Base-by-base conservation (phyloP, 768 basidiomycete species). In the Gloeophyllum trabeum region DNA sequence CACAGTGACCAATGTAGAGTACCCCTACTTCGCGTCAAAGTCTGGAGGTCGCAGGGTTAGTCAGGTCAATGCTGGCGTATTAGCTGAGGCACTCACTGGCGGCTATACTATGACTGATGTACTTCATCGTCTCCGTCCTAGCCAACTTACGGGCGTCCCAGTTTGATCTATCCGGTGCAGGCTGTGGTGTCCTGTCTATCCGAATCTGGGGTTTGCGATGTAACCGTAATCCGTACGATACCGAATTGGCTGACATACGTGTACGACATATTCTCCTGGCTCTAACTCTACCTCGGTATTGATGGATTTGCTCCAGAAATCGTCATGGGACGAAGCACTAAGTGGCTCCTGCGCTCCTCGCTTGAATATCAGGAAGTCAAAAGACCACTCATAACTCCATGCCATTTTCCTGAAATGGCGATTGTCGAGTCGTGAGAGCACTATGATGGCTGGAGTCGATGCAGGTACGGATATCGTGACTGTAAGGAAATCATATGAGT, bases 351-450 rank as follows among this genome's bases (percentile, higher is more conserved):
- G 48, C 16, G 46, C 43, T 2, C 54, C 56, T 25, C 48, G 47
- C 39, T 51, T 54, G 49, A 45, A 62, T 2, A 62, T 24, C 7
- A 54, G 41, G 37, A 62, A 62, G 43, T 61, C 61, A 34, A 61
- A 57, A 7, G 49, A 43, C 57, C 54, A 62, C 7, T 47, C 32
- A 21, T 49, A 52, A 21, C 40, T 47, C 1, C 57, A 45, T 1
- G 50, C 26, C 18, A 62, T 37, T 3, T 54, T 55, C 13, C 52
- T 44, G 53, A 52, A 62, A 45, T 59, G 61, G 7, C 61, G 53
- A 1, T 22, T 43, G 44, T 62, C 61, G 20, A 56, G 36, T 46
- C 61, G 59, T 4, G 60, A 50, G 7, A 62, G 56, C 13, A 62
- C 58, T 28, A 62, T 43, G 36, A 61, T 50, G 25, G 56, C 45